Base-by-base conservation (phyloP, 768 basidiomycete species). In the Gyrodon lividus region DNA sequence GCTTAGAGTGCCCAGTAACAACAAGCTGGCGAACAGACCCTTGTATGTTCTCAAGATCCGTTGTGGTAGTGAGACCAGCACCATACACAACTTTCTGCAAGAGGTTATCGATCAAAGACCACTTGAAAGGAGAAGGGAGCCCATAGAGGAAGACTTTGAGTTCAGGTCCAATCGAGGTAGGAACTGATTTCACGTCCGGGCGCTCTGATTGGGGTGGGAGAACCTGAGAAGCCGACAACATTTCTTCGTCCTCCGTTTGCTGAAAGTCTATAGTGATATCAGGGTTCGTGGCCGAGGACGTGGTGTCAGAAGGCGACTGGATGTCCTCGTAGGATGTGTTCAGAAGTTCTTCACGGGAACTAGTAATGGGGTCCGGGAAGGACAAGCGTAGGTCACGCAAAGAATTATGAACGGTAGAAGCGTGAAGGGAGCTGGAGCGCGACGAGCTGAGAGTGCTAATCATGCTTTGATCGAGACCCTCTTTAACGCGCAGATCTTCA, bases 291-390 rank as follows among this genome's bases (percentile, higher is more conserved):
- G 45, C 55, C 53, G 62, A 56, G 33, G 62, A 58, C 19, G 51
- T 48, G 40, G 60, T 60, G 47, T 76, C 75, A 55, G 73, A 64
- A 47, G 72, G 68, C 44, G 70, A 68, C 50, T 77, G 72, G 42
- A 74, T 59, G 31, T 80, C 75, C 56, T 83, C 80, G 62, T 79
- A 83, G 30, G 85, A 83, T 54, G 78, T 75, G 65, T 75, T 77
- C 43, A 71, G 61, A 45, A 80, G 72, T 51, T 87, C 81, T 68
- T 82, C 78, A 55, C 75, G 77, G 48, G 86, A 86, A 65, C 84
- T 86, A 49, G 82, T 83, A 63, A 91, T 77, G 53, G 89, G 89
- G 70, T 92, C 89, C 34, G 89, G 89, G 71, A 92, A 92, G 30
- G 89, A 90, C 51, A 91, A 69, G 59, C 86, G 81, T 55, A 91